These are phyloP conservation scores for Trichoderma sp. DNA, from an alignment of 2,329 filamentous ascomycete species.

Conservation along the genomic window DNA sequence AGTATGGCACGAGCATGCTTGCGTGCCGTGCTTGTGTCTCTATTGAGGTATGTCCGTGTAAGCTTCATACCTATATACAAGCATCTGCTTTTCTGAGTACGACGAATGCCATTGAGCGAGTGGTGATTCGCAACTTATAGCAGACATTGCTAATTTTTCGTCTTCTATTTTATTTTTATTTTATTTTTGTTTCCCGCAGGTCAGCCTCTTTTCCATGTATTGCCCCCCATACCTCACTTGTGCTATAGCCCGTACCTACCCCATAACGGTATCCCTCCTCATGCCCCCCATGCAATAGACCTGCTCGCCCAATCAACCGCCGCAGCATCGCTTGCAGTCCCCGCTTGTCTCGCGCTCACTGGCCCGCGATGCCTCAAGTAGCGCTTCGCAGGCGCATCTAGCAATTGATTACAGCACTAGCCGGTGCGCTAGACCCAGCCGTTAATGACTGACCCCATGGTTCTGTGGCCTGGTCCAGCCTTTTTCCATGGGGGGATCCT, in stretches of 20 bases:
- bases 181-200: background rate
- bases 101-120: background rate
- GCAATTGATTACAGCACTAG: conserved; percentile 13
- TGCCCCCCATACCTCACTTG: background rate
- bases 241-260: background rate
- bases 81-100: background rate
- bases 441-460: conserved; percentile 15
- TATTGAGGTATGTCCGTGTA: background rate
- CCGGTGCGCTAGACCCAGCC: conserved; percentile 19
- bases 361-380: conserved; percentile 9
- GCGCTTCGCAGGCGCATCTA: conserved; percentile 10
- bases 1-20: background rate
- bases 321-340: conserved; percentile 21
- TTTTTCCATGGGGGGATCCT: conserved; percentile 19
- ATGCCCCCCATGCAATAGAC: background rate
- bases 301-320: conserved; percentile 17
- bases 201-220: background rate
- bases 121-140: background rate
- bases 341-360: conserved; percentile 21
- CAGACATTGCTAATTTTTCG: background rate
- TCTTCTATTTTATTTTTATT: background rate
- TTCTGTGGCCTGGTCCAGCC: conserved; percentile 9
- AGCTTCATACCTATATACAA: background rate
- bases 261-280: background rate
- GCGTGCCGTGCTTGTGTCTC: background rate